Percentiles rank a stretch among this genome's conserved stretches.
These are phyloP conservation scores for Cercophora sp. DNA, from an alignment of 495 filamentous ascomycete genomes.

Conservation along the genomic window DNA sequence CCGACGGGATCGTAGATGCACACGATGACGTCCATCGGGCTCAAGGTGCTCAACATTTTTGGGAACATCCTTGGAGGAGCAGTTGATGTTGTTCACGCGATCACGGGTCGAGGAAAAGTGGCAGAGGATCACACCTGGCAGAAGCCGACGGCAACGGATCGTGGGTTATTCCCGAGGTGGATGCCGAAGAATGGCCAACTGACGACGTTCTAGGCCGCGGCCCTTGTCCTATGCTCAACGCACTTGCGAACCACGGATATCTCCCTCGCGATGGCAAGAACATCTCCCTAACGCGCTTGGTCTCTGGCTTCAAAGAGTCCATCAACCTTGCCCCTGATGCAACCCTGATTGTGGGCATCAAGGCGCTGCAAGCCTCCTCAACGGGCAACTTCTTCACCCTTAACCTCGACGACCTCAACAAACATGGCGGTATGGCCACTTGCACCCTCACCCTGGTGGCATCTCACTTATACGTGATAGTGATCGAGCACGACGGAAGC, in stretches of 20 bases:
- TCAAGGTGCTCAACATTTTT: slow-evolving; percentile 4
- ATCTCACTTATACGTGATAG: slow-evolving; percentile 2
- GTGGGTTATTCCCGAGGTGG: no score
- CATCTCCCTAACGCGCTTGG: slow-evolving; percentile 23
- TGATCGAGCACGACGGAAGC: slow-evolving; percentile 33
- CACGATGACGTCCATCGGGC: slow-evolving; percentile 4
- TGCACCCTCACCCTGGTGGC: no score
- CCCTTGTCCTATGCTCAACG: slow-evolving; percentile 53
- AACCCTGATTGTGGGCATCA: slow-evolving; percentile 18
- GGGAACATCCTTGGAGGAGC: slow-evolving; percentile 6
- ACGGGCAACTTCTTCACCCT: slow-evolving; percentile 25
- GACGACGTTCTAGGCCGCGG: slow-evolving; percentile 21
- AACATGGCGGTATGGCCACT: slow-evolving; percentile 25
- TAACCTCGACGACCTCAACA: slow-evolving; percentile 26
- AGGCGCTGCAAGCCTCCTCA: slow-evolving; percentile 23
- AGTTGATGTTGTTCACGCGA: not conserved
- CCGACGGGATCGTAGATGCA: no score
- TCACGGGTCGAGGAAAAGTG: slow-evolving; percentile 4
- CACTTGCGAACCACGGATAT: slow-evolving; percentile 55
- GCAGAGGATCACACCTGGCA: slow-evolving; percentile 13
- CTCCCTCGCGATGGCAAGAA: slow-evolving; percentile 50
- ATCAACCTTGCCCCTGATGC: slow-evolving; percentile 26
- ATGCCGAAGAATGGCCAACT: not conserved
- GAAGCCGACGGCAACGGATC: slow-evolving; percentile 12
- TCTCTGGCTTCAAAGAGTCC: slow-evolving; percentile 20